Evolutionary conservation across 2,329 filamentous ascomycete genomes (phyloP).

Genomic region (Fusarium circinatum): DNA sequence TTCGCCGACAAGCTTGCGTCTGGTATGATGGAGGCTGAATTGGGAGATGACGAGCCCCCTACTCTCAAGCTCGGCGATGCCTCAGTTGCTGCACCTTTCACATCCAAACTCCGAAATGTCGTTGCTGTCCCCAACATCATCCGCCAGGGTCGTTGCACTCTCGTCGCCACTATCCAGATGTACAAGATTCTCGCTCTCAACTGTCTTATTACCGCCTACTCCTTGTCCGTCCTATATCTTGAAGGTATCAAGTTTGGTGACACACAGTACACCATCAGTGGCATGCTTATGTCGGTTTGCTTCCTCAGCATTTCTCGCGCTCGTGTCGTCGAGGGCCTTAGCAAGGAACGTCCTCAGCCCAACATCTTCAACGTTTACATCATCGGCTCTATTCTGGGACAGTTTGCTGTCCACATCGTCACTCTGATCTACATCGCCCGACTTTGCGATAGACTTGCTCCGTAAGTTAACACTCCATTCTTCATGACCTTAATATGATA

Average conservation of each 20-base stretch:
- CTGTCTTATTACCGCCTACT: constrained; percentile 98
- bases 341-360: constrained; percentile 95
- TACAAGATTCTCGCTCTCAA: constrained; percentile 99
- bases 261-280: constrained; percentile 97
- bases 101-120: constrained; percentile 96
- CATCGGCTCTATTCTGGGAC: constrained; percentile 94
- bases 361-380: constrained; percentile 99
- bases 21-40: constrained; percentile 88
- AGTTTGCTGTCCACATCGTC: constrained; percentile 94
- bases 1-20: constrained; percentile 88
- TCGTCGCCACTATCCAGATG: constrained; percentile 99
- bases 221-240: constrained; percentile 92
- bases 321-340: constrained; percentile 92
- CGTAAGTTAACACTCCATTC: constrained; percentile 66
- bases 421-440: constrained; percentile 94
- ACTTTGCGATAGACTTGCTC: constrained; percentile 85
- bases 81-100: constrained; percentile 96
- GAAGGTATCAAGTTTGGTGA: constrained; percentile 99
- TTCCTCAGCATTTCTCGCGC: constrained; percentile 99
- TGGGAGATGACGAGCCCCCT: constrained; percentile 90
- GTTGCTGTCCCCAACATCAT: constrained; percentile 98
- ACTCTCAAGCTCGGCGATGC: constrained; percentile 97
- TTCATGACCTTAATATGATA: neutral
- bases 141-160: constrained; percentile 94
- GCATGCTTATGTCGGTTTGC: constrained; percentile 99